Base-by-base conservation (phyloP, 169 alveolate genomes). In the Plasmodium cynomolgi region DNA sequence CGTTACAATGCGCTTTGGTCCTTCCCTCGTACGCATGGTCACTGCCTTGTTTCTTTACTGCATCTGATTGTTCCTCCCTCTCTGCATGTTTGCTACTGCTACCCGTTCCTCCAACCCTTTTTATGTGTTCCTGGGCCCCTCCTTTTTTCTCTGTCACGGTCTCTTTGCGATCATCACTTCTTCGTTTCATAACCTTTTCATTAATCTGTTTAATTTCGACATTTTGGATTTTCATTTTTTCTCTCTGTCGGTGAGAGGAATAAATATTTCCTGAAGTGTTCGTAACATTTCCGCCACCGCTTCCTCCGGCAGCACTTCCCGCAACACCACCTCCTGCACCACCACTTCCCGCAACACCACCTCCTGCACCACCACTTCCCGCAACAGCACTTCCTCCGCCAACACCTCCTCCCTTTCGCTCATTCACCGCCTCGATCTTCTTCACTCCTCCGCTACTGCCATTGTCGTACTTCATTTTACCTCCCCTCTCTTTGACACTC, bases 161-260 rank as follows among this genome's bases (percentile, higher is more conserved):
- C 1, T 44, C 20, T 81, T 81, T 81, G 5, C 37, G 34, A n/a
- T 47, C 74, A 50, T 81, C 71, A 44, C 62, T 81, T 31, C 47
- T 86, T 20, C 68, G 80, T 31, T 77, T 77, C 33, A 81, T n/a
- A 5, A 91, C 68, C 77, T 82, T 91, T 39, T 91, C 92, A 23
- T 56, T 79, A 2, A 91, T 91, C 33, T 82, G 84, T 37, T 91
- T 91, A n/a, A 91, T 79, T 29, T 91, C 95, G 20, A 91, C 95
- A 72, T 91, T 91, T 73, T 91, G 91, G 13, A 91, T 91, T 82
- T 91, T 91, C 47, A 81, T 31, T 91, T 91, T 91, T 73, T 91
- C 95, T 33, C 95, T 81, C 41, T 81, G 92, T 33, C 95, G 72
- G 75, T 91, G 91, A 2, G 95, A 71, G 56, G 29, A 44, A 29